phyloP scores from a whole-genome alignment of 2,329 filamentous ascomycete species.

The Emmonsiellopsis sp. region DNA sequence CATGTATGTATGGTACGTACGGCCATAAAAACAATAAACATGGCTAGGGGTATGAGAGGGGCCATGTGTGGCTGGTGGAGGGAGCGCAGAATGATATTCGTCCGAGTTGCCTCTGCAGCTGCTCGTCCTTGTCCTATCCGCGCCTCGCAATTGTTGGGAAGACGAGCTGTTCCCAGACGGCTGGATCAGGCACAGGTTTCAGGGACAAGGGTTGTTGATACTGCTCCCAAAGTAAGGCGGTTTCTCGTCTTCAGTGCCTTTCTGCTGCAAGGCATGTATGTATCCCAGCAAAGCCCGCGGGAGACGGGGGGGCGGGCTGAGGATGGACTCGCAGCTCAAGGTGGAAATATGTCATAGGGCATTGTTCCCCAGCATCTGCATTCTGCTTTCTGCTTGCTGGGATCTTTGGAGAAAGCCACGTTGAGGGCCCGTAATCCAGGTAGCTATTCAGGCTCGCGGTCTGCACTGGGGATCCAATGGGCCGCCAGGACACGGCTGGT shows the following conservation, averaged over 20 bases:
- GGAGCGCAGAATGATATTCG: neutral
- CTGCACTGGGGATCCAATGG: neutral
- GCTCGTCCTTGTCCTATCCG: neutral
- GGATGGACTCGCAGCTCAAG: neutral
- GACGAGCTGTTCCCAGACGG: neutral
- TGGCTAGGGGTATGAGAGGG: neutral
- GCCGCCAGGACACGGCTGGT: neutral
- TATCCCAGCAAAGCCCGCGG: neutral
- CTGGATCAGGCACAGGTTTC: constrained; percentile 2
- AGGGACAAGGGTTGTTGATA: neutral
- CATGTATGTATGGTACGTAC: constrained; percentile 2
- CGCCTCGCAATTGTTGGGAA: neutral
- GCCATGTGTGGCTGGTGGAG: neutral
- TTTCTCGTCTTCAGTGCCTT: neutral
- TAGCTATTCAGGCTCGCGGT: neutral
- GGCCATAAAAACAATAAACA: neutral
- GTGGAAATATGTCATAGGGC: constrained; percentile 1
- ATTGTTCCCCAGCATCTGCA: neutral
- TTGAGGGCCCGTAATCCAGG: neutral
- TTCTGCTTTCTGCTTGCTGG: neutral
- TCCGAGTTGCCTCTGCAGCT: neutral
- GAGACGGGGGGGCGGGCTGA: constrained; percentile 1
- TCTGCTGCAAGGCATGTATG: constrained; percentile 1
- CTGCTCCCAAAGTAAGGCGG: constrained; percentile 2
- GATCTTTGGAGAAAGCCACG: constrained; percentile 4